These are phyloP conservation scores for Pseudogymnoascus sp. DNA, from an alignment of 2,329 filamentous ascomycete species.

Conservation along the genomic window DNA sequence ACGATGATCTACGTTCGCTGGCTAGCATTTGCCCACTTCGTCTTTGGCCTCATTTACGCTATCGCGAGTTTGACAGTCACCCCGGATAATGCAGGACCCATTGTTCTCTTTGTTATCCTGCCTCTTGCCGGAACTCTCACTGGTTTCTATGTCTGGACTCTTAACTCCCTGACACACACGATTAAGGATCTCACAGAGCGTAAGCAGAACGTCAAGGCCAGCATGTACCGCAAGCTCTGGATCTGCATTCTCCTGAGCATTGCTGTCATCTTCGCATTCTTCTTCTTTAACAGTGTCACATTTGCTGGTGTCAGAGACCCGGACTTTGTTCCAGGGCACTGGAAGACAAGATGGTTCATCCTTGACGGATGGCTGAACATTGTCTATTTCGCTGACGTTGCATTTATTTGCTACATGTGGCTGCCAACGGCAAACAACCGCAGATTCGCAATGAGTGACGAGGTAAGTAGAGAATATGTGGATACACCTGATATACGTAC, in stretches of 20 bases:
- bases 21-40: constrained; percentile 85
- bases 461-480: constrained; percentile 45
- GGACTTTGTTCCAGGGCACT: constrained; percentile 91
- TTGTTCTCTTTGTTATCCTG: constrained; percentile 87
- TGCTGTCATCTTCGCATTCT: constrained; percentile 93
- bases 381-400: constrained; percentile 90
- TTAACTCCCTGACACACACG: constrained; percentile 88
- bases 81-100: constrained; percentile 79
- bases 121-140: constrained; percentile 88
- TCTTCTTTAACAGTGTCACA: constrained; percentile 96
- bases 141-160: constrained; percentile 96
- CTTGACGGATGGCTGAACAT: constrained; percentile 96
- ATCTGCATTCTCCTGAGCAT: constrained; percentile 93
- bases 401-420: constrained; percentile 93
- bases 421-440: constrained; percentile 93
- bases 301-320: constrained; percentile 80
- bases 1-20: constrained; percentile 92
- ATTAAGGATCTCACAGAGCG: constrained; percentile 94
- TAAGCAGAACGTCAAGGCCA: constrained; percentile 85
- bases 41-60: constrained; percentile 90
- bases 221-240: constrained; percentile 98
- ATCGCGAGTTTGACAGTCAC: constrained; percentile 83
- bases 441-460: constrained; percentile 97
- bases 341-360: constrained; percentile 96
- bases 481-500: not conserved